These are phyloP conservation scores for Cyathus striatus DNA, from an alignment of 768 basidiomycete species.

Conservation along the genomic window DNA sequence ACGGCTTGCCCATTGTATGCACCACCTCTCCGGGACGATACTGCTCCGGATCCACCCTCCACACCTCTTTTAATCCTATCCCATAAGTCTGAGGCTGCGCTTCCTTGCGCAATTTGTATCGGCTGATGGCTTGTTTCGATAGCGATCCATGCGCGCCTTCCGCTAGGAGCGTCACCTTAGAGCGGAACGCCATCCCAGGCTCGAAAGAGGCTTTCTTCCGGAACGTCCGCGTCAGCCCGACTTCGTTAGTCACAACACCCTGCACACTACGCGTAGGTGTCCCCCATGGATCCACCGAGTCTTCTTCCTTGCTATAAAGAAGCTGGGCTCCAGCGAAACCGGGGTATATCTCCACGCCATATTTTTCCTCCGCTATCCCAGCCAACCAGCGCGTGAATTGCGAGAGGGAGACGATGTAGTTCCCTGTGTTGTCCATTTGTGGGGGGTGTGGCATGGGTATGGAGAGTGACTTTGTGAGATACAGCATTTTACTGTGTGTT, in stretches of 20 bases:
- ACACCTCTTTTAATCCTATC: conserved; percentile 95
- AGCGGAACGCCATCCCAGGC: conserved; percentile 93
- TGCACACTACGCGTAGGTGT: conserved; percentile 46
- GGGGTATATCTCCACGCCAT: conserved; percentile 93
- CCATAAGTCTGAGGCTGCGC: conserved; percentile 91
- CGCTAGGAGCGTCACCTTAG: conserved; percentile 87
- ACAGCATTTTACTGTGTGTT: conserved; percentile 78
- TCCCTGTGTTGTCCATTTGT: conserved; percentile 92
- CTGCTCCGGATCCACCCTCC: conserved; percentile 68
- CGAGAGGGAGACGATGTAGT: conserved; percentile 89
- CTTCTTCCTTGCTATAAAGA: conserved; percentile 56
- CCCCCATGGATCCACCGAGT: conserved; percentile 34
- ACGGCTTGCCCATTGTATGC: conserved; percentile 93
- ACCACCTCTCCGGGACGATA: conserved; percentile 78
- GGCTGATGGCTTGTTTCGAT: conserved; percentile 69
- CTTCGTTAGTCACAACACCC: conserved; percentile 91
- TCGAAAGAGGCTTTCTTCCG: conserved; percentile 85
- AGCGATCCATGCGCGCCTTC: conserved; percentile 95
- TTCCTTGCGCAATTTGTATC: conserved; percentile 68
- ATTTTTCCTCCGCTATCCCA: conserved; percentile 68
- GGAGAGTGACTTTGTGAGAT: no score
- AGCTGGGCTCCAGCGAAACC: conserved; percentile 92
- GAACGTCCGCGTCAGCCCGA: conserved; percentile 77
- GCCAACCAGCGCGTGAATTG: conserved; percentile 88
- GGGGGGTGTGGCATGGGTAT: conserved; percentile 96